Conservation (phyloP, 768 basidiomycete genomes). For the Psilocybe tampanensis region DNA sequence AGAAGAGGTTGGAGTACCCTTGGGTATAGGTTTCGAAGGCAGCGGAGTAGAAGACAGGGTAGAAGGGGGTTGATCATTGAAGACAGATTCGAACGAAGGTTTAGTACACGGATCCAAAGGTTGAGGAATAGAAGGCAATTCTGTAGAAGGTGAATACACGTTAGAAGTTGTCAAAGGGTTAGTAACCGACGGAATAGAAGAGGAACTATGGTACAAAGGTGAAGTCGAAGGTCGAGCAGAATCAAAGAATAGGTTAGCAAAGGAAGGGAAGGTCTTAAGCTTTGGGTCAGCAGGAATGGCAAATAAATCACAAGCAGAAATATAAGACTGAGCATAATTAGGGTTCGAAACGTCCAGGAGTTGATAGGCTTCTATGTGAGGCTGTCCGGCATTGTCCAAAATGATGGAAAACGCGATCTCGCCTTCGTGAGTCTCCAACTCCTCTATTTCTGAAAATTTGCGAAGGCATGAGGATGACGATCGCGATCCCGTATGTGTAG, state of each 20-base stretch:
- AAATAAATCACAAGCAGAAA: slow-evolving; percentile 8
- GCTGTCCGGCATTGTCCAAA: not conserved
- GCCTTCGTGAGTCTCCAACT: slow-evolving; percentile 1
- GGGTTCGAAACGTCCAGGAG: slow-evolving; percentile 5
- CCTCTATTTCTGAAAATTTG: slow-evolving; percentile 12
- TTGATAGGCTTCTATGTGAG: slow-evolving; percentile 4
- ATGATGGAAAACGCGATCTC: not conserved
- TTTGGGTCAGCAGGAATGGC: not conserved
- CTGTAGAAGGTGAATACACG: not conserved
- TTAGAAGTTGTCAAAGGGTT: not conserved
- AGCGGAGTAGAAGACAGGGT: not conserved
- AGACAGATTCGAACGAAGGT: no score
- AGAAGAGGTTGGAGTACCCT: not conserved
- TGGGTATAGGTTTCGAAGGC: not conserved
- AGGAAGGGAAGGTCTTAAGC: not conserved
- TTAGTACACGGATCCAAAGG: no score
- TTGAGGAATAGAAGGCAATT: not conserved
- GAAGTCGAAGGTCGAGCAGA: not conserved
- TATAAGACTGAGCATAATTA: slow-evolving; percentile 5
- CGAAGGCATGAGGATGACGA: no score
- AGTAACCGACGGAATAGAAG: not conserved
- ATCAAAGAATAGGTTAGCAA: not conserved
- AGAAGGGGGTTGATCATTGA: no score
- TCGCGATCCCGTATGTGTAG: not conserved
- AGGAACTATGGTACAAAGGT: no score